Conservation (phyloP, 192 early-diverging fungal genomes). For the Mortierella claussenii region DNA sequence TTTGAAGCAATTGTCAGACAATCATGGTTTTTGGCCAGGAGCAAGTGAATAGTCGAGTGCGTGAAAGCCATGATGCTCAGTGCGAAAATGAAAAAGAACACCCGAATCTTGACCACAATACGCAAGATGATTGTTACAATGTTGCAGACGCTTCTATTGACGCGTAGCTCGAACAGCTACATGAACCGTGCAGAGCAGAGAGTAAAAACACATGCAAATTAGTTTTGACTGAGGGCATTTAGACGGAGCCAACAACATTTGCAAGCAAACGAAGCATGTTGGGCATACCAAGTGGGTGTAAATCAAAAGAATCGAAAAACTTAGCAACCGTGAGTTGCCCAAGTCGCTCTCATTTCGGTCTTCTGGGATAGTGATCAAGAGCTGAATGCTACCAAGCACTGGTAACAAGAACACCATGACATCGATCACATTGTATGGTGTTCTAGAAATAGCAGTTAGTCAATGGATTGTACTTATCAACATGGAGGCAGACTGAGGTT, state of each 20-base stretch:
- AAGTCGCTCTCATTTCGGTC: not conserved
- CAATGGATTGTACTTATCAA: not conserved
- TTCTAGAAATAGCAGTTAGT: not conserved
- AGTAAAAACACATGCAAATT: too few species aligned
- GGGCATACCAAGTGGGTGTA: constrained; percentile 27
- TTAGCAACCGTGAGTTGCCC: constrained; percentile 9
- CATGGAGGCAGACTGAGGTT: too few species aligned
- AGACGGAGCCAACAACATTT: too few species aligned
- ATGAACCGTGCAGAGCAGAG: too few species aligned
- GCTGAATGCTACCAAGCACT: not conserved
- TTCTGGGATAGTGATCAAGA: not conserved
- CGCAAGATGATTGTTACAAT: constrained; percentile 23
- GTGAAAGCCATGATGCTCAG: constrained; percentile 9
- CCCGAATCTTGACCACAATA: constrained; percentile 16
- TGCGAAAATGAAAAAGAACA: constrained; percentile 19
- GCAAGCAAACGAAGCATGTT: too few species aligned
- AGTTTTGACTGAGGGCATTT: too few species aligned
- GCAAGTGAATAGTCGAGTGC: constrained; percentile 12
- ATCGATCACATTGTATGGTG: constrained; percentile 20
- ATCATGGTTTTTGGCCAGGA: constrained; percentile 6
- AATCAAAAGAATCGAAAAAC: constrained; percentile 17
- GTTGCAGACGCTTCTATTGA: constrained; percentile 14
- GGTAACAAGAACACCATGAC: constrained; percentile 12
- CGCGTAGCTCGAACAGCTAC: constrained; percentile 23
- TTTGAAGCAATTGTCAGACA: not conserved